A percentile compares a stretch with the other conserved stretches of the same genome.
Evolutionary conservation across 2,329 filamentous ascomycete genomes (phyloP).

Genomic region (Fusarium nurragi): DNA sequence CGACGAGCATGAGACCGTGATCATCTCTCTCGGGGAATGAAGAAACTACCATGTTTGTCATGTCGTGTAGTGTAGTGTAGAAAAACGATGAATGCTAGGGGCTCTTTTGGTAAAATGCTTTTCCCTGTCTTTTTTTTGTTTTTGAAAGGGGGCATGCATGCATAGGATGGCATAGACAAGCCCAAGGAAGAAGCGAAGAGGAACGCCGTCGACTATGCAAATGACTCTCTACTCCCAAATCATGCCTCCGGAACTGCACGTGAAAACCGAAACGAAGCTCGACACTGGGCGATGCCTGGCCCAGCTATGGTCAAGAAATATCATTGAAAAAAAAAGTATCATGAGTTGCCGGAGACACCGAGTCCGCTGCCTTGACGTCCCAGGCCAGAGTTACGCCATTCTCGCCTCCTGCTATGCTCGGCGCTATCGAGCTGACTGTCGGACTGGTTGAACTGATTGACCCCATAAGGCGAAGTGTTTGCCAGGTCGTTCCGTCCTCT

Average conservation of each 20-base stretch:
- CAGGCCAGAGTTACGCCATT: slow-evolving; percentile 68
- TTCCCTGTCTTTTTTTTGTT: slow-evolving; percentile 33
- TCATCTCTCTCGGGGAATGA: slow-evolving; percentile 2
- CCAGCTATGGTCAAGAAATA: slow-evolving; percentile 30
- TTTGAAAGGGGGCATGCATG: slow-evolving; percentile 13
- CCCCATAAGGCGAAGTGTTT: slow-evolving; percentile 56
- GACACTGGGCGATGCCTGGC: slow-evolving; percentile 20
- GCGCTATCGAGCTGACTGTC: slow-evolving; percentile 54
- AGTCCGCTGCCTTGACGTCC: slow-evolving; percentile 60
- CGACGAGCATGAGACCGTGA: slow-evolving; percentile 5
- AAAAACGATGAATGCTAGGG: slow-evolving; percentile 28
- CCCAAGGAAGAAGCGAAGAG: slow-evolving; percentile 37
- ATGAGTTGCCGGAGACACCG: slow-evolving; percentile 59
- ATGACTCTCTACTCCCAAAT: slow-evolving; percentile 48
- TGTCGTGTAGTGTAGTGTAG: slow-evolving; percentile 28
- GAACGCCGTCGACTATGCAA: slow-evolving; percentile 54
- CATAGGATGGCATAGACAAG: slow-evolving; percentile 18
- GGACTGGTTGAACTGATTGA: slow-evolving; percentile 56
- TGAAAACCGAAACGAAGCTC: slow-evolving; percentile 34
- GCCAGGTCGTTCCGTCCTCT: slow-evolving; percentile 56
- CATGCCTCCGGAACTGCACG: slow-evolving; percentile 44
- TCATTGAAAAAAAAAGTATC: slow-evolving; percentile 37
- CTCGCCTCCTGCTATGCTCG: slow-evolving; percentile 58
- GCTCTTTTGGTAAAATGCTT: slow-evolving; percentile 27
- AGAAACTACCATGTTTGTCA: slow-evolving; percentile 38